Evolutionary conservation across 169 alveolate species (phyloP).

Genomic region (Eimeria tenella): DNA sequence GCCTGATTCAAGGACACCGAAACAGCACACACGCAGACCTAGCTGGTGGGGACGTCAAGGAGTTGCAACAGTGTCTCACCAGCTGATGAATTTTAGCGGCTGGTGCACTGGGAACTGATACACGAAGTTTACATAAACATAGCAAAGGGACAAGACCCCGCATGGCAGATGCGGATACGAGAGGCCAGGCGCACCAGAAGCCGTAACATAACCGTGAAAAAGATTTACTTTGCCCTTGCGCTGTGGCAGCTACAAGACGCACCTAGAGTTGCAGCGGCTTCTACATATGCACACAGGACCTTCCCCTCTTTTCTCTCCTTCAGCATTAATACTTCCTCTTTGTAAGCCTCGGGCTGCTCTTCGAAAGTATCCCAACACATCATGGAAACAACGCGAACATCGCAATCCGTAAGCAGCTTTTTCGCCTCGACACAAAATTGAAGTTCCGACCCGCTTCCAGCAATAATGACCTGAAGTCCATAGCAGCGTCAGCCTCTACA

Average conservation of each 20-base stretch:
- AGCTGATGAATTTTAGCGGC: too few species aligned
- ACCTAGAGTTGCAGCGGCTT: slow-evolving; percentile 77
- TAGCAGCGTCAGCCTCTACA: neutral
- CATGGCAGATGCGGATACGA: too few species aligned
- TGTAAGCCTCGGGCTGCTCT: slow-evolving; percentile 81
- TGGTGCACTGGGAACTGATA: too few species aligned
- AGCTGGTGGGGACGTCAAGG: too few species aligned
- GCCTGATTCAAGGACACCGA: slow-evolving; percentile 19
- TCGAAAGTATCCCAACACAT: slow-evolving; percentile 88
- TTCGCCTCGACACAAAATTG: slow-evolving; percentile 85
- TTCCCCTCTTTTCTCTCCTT: slow-evolving; percentile 61
- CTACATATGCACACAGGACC: slow-evolving; percentile 76
- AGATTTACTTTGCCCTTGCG: too few species aligned
- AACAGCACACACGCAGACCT: neutral
- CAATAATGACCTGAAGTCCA: slow-evolving; percentile 81
- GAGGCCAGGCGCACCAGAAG: too few species aligned
- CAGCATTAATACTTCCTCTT: slow-evolving; percentile 45
- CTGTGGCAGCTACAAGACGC: neutral
- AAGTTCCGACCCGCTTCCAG: slow-evolving; percentile 86
- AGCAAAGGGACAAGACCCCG: too few species aligned
- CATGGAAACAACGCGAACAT: slow-evolving; percentile 88
- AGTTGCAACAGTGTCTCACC: too few species aligned
- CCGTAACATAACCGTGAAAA: neutral
- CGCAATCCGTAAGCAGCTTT: slow-evolving; percentile 76
- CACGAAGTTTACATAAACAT: too few species aligned